Conservation (phyloP, 139 green algal species). For the Volvox reticuliferus region DNA sequence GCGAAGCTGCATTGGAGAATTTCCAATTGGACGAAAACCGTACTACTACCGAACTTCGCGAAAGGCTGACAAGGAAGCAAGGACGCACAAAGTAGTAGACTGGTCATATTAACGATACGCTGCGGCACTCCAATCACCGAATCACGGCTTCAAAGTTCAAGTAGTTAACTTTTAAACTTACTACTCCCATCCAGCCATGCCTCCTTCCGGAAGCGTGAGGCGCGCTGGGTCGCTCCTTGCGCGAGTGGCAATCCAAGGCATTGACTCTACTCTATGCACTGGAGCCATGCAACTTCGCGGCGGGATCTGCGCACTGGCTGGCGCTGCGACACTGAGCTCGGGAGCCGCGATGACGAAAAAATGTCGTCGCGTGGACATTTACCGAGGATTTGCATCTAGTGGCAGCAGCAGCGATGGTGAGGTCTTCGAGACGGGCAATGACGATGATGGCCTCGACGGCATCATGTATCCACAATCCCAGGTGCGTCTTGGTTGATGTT, state of each 20-base stretch:
- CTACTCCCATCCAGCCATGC: neutral
- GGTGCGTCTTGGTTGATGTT: neutral
- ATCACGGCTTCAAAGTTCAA: too few relatives aligned
- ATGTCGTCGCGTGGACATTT: neutral
- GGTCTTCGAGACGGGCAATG: neutral
- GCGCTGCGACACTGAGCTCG: neutral
- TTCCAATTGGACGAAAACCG: too few relatives aligned
- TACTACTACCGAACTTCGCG: too few relatives aligned
- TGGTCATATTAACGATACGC: too few relatives aligned
- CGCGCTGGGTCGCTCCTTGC: conserved; percentile 19
- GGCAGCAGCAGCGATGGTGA: neutral
- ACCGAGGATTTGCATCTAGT: conserved; percentile 2
- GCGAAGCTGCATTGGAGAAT: too few relatives aligned
- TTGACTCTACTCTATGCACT: neutral
- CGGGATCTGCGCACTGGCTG: neutral
- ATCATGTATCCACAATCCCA: neutral
- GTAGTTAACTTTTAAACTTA: too few relatives aligned
- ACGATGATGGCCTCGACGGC: neutral
- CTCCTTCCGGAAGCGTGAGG: neutral
- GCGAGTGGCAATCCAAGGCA: neutral
- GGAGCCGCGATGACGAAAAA: neutral
- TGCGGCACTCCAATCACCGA: too few relatives aligned
- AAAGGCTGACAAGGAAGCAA: too few relatives aligned
- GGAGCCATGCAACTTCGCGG: neutral
- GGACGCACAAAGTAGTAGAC: too few relatives aligned